Evolutionary conservation across 306 rosid species (phyloP), one percentile per base, ranked within the genome.

Genomic region (Luffa acutangula): DNA sequence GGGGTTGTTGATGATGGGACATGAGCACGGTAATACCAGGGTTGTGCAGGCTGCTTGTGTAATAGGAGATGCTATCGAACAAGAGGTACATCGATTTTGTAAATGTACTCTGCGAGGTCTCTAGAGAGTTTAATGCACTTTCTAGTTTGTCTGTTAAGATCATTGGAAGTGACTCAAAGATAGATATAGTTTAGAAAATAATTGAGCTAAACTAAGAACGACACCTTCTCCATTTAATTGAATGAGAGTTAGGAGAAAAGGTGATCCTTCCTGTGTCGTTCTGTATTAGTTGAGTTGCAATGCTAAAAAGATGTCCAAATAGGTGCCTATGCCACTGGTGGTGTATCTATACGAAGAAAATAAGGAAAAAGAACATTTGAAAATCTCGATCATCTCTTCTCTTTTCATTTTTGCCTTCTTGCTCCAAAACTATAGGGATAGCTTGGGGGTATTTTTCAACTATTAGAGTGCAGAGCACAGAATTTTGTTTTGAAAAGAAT

Each of bases 61-160:
- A 49, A 74, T 95, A 42, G 99, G 99, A 36, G 99, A 92, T 53
- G 97, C 99, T 81, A 70, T 95, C 64, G 99, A 93, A 80, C 92
- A 91, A 66, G 99, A 95, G 99, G 99, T 95, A 64, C 39, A 90
- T 20, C 0, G 9, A 5, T 69, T 52, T 39, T 76, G 53, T 74
- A 8, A 7, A 49, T 49, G 45, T 51, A 49, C 77, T 25, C 20
- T 7, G 53, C 7, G 42, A 12, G 76, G 57, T 71, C 37, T 71
- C 37, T n/a, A 9, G 41, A 43, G 76, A 71, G 39, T 46, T 71
- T 46, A 43, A 71, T 45, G 39, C 11, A 46, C 56, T 45, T 73
- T 15, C 59, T 73, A 5, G 59, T 7, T 74, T 21, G 43, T 74
- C 51, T 74, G 25, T 31, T 17, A 48, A 36, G 59, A 72, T 33